phyloP scores from a whole-genome alignment of 225 moss, liverwort and hornwort genomes.

The Pseudoscleropodium purum region DNA sequence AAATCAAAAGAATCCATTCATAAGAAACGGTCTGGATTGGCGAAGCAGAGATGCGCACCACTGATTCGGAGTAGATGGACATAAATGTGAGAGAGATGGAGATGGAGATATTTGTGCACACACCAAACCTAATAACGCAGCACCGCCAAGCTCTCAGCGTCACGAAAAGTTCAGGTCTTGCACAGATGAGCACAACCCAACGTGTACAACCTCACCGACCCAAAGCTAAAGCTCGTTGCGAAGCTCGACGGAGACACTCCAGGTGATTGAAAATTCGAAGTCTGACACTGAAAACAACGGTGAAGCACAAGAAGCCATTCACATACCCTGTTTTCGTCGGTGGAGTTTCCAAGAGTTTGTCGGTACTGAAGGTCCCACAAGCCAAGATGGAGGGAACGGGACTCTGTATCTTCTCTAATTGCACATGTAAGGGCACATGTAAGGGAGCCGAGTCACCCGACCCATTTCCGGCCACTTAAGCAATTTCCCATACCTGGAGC shows the following conservation, averaged over 20 bases:
- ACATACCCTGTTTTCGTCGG: background rate
- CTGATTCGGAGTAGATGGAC: background rate
- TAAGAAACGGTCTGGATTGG: background rate
- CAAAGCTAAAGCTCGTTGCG: background rate
- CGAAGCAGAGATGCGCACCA: background rate
- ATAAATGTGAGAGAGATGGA: background rate
- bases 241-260: background rate
- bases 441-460: too few relatives aligned
- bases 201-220: background rate
- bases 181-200: background rate
- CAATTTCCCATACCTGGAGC: too few relatives aligned
- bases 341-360: background rate
- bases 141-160: background rate
- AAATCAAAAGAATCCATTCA: background rate
- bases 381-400: background rate
- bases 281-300: background rate
- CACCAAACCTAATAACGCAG: background rate
- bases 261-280: background rate
- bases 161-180: background rate
- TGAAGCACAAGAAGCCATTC: background rate
- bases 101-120: background rate
- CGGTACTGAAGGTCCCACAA: background rate
- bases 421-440: too few relatives aligned
- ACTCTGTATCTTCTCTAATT: background rate
- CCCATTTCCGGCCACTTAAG: too few relatives aligned